These are phyloP conservation scores for Blastobotrys proliferans DNA, from an alignment of 1,139 yeast species.

Conservation along the genomic window DNA sequence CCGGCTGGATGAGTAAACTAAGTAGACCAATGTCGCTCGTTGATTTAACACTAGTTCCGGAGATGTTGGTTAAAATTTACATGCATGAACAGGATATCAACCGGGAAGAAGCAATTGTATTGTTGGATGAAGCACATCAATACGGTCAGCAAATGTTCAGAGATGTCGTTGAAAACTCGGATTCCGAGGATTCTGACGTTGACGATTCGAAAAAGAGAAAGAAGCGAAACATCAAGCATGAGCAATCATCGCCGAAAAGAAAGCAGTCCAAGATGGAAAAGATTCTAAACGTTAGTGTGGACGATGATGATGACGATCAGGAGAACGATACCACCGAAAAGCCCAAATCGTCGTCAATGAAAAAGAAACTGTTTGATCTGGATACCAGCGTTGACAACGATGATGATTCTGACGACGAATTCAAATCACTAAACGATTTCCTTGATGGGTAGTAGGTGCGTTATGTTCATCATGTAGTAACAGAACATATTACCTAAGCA, in stretches of 20 bases:
- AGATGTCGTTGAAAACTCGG: conserved; percentile 6
- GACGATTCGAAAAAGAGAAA: conserved; percentile 3
- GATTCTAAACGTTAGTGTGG: background rate
- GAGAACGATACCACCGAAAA: background rate
- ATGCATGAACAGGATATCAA: conserved; percentile 7
- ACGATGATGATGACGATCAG: conserved; percentile 4
- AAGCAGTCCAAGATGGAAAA: background rate
- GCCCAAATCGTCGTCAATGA: background rate
- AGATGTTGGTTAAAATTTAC: conserved; percentile 15
- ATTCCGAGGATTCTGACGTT: background rate
- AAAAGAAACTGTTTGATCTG: background rate
- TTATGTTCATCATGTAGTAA: too few relatives aligned
- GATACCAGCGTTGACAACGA: background rate
- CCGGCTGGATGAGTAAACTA: conserved; percentile 13
- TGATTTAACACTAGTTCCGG: conserved; percentile 17
- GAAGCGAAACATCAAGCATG: background rate
- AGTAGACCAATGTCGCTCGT: conserved; percentile 4
- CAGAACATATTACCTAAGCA: too few relatives aligned
- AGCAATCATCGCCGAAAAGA: background rate
- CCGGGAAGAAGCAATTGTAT: conserved; percentile 9
- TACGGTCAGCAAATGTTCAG: conserved; percentile 17
- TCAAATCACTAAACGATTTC: too few relatives aligned
- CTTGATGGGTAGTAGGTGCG: too few relatives aligned
- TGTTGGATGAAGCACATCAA: conserved; percentile 14
- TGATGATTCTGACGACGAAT: too few relatives aligned